Base-by-base conservation (phyloP, 2,329 filamentous ascomycete genomes). In the Sporothrix dimorphospora region DNA sequence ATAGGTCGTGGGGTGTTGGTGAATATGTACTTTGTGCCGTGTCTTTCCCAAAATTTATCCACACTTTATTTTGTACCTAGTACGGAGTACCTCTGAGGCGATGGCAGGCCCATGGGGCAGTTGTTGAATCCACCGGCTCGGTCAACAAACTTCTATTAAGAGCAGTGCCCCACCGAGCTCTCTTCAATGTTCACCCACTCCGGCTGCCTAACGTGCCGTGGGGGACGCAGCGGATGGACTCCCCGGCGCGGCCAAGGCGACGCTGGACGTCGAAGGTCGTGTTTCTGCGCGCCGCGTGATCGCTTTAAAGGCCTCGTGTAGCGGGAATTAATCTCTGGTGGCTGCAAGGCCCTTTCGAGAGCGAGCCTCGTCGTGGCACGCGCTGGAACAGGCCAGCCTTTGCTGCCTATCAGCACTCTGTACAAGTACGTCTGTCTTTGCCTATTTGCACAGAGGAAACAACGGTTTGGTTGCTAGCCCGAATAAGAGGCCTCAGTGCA, bases 281-380 rank as follows among this genome's bases (percentile, higher is more conserved):
- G 21, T 65, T 69, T 55, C 16, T 68, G 12, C 19, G n/a, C 49
- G 12, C 66, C 66, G 49, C 49, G 38, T 69, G 49, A 57, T 55
- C 30, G 30, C 45, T 21, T 24, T 12, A 42, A 40, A 16, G 21
- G 19, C 49, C 34, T 69, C 65, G 30, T 40, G 65, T 51, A 40
- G 47, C 30, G 47, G 65, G 30, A 40, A 51, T 30, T 57, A 16
- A n/a, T 38, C 21, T 40, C 42, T 67, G 45, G 45, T 38, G 65
- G 65, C 45, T 67, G 65, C 65, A 67, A 47, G 30, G 16, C 27
- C 4, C 12, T 55, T 45, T 45, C 11, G 66, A 16, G 11, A 38
- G 45, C 19, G 66, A 69, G 66, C 66, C 66, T 42, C n/a, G 66
- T 34, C n/a, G 66, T 51, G 45, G 42, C 24, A 67, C 63, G 34